Conservation (phyloP, 1,284 basidiomycete genomes). For the Trichosporon ovoides region DNA sequence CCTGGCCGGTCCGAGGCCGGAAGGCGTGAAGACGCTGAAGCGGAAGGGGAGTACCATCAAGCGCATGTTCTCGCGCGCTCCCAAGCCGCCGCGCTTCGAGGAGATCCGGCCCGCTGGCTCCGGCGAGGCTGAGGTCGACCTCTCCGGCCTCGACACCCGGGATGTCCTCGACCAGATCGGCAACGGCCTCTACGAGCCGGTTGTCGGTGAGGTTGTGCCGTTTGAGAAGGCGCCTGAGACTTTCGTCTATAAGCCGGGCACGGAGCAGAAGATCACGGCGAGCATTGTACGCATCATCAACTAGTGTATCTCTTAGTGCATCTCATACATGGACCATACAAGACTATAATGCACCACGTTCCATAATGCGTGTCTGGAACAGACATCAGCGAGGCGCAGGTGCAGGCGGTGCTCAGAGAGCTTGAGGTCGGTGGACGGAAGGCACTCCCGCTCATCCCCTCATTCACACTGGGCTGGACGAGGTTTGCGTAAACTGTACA, state of each 20-base stretch:
- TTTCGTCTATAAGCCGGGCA: constrained; percentile 20
- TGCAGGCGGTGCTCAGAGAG: too few relatives aligned
- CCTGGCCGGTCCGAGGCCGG: background rate
- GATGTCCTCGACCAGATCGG: constrained; percentile 44
- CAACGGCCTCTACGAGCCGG: constrained; percentile 34
- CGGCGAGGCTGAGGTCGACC: constrained; percentile 45
- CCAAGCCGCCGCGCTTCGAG: constrained; percentile 7
- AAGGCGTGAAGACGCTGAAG: background rate
- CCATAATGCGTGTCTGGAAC: too few relatives aligned
- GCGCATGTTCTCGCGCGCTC: background rate
- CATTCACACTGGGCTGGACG: too few relatives aligned
- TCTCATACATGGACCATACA: background rate
- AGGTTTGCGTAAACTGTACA: constrained; percentile 14
- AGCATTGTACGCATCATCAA: constrained; percentile 10
- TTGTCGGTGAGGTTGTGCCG: constrained; percentile 27
- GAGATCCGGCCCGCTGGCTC: constrained; percentile 36
- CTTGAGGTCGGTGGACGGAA: too few relatives aligned
- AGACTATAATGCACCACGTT: too few relatives aligned
- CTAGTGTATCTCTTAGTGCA: constrained; percentile 5
- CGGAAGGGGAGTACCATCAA: background rate
- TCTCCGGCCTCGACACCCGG: constrained; percentile 38
- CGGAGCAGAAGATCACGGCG: background rate
- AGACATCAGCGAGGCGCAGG: too few relatives aligned
- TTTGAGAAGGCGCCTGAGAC: constrained; percentile 41
- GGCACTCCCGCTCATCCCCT: too few relatives aligned